Percentiles rank a stretch among this genome's conserved stretches.
Conservation (phyloP, 2,329 filamentous ascomycete genomes). For the Fusarium brachygibbosum region DNA sequence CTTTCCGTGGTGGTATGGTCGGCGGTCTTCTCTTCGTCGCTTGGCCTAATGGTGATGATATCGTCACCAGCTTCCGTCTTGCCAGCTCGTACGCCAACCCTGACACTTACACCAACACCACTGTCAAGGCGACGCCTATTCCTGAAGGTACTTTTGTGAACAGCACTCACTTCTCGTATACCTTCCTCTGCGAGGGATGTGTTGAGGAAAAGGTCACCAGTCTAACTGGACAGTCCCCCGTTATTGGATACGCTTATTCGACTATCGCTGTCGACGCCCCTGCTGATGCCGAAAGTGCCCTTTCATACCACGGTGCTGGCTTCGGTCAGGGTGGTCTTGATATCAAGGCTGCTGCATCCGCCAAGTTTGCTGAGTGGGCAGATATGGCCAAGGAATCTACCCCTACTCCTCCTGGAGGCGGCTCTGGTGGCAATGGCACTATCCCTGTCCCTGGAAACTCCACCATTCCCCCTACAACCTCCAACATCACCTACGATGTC, state of each 20-base stretch:
- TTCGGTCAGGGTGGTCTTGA: conserved; percentile 56
- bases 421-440: conserved; percentile 14
- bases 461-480: conserved; percentile 35
- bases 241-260: conserved; percentile 59
- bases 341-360: conserved; percentile 53
- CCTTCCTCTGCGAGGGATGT: conserved; percentile 65
- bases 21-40: conserved; percentile 63
- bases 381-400: conserved; percentile 44
- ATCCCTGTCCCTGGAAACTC: conserved; percentile 27
- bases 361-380: conserved; percentile 48
- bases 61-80: conserved; percentile 52
- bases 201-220: conserved; percentile 54
- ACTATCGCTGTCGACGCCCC: conserved; percentile 52
- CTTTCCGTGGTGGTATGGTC: conserved; percentile 62
- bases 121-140: conserved; percentile 59
- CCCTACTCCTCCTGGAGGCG: conserved; percentile 21
- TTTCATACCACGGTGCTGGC: conserved; percentile 58
- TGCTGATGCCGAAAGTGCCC: conserved; percentile 50
- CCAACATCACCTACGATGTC: conserved; percentile 47
- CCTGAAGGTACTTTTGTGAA: conserved; percentile 66
- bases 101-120: conserved; percentile 58
- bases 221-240: conserved; percentile 46
- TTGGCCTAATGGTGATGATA: conserved; percentile 62
- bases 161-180: conserved; percentile 65
- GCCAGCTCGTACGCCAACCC: conserved; percentile 62